Conservation (phyloP, 2,329 filamentous ascomycete species). For the Cladobotryum protrusum region DNA sequence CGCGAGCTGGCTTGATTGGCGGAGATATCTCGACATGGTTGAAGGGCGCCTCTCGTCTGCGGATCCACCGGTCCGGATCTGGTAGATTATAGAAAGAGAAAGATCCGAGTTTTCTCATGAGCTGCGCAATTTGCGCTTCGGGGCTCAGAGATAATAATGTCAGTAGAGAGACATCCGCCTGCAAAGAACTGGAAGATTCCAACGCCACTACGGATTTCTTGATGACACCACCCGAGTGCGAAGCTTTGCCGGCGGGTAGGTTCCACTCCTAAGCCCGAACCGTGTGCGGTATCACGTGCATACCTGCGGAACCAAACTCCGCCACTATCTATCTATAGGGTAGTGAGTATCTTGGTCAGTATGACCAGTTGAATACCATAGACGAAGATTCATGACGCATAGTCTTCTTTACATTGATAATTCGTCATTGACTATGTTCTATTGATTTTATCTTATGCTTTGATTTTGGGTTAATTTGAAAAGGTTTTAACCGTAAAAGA, state of each 20-base stretch:
- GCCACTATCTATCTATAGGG: neutral
- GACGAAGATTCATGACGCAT: no score
- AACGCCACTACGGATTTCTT: constrained; percentile 12
- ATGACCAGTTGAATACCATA: no score
- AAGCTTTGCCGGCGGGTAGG: constrained; percentile 10
- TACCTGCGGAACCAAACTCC: constrained; percentile 1
- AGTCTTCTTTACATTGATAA: no score
- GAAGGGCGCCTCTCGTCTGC: constrained; percentile 24
- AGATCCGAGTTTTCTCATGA: constrained; percentile 28
- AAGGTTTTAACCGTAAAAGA: no score
- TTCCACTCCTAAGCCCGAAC: constrained; percentile 22
- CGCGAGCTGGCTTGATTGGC: constrained; percentile 60
- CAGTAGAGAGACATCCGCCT: constrained; percentile 2
- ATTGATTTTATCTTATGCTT: no score
- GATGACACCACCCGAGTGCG: constrained; percentile 11
- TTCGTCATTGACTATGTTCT: no score
- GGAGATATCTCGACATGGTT: constrained; percentile 60
- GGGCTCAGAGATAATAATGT: constrained; percentile 9
- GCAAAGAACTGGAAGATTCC: constrained; percentile 6
- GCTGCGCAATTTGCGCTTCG: constrained; percentile 20
- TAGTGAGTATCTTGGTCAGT: no score
- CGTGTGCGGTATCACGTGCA: constrained; percentile 22
- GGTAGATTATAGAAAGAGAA: constrained; percentile 12
- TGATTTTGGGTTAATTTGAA: no score
- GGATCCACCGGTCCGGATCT: constrained; percentile 29